These are phyloP conservation scores for Anisodus tanguticus DNA, from an alignment of 257 asterid species.

Conservation along the genomic window DNA sequence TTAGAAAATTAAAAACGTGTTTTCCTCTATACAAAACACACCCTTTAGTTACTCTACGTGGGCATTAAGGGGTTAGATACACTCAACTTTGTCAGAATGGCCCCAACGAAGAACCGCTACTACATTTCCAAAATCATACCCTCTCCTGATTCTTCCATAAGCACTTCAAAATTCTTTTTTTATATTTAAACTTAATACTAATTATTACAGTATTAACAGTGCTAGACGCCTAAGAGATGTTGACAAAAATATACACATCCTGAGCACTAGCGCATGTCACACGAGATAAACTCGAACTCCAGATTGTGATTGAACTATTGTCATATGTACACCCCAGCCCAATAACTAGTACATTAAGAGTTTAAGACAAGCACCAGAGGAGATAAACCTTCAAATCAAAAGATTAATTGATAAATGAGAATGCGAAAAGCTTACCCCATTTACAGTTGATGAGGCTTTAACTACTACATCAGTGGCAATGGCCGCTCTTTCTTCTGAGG, in stretches of 20 bases:
- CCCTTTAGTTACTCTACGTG: not conserved
- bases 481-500: conserved; percentile 32
- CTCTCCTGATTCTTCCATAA: not conserved
- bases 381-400: not conserved
- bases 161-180: not conserved
- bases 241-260: not conserved
- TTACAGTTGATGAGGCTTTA: conserved; percentile 37
- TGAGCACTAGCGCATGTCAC: not conserved
- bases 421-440: conserved; percentile 38
- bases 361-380: not conserved
- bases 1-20: no score
- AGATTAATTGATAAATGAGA: not conserved
- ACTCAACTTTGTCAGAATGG: not conserved
- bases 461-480: conserved; percentile 36
- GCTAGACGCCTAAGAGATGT: not conserved
- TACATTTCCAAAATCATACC: not conserved
- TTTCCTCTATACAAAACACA: no score
- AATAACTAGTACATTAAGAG: not conserved
- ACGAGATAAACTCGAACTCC: not conserved
- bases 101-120: not conserved
- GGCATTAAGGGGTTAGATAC: not conserved
- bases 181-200: not conserved
- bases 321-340: not conserved
- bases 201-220: not conserved
- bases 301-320: not conserved